Base-by-base conservation (phyloP, 768 basidiomycete genomes). In the Podaxis pistillaris region DNA sequence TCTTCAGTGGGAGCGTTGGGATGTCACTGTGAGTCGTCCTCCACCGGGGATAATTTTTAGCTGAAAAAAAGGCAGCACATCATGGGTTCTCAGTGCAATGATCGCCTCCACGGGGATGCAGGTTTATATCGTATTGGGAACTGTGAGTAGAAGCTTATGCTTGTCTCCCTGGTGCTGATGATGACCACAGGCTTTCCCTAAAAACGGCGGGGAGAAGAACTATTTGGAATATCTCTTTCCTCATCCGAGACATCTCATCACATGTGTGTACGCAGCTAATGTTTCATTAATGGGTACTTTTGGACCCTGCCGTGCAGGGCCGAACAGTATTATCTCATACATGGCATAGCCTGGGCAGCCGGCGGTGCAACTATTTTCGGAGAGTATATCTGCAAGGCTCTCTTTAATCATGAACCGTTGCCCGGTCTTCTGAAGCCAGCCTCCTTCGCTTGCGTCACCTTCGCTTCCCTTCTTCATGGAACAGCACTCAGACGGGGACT, bases 181-280 rank as follows among this genome's bases (percentile, higher is more conserved):
- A 1, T 17, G 15, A 15, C 15, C 6, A 5, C 7, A 75, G 83
- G 85, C 79, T 13, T 72, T 87, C 1, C 86, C 87, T 0, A 72
- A 75, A 11, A 86, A 76, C 44, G 86, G 86, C 1, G 87, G 82
- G 8, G 86, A 88, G 72, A 87, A 87, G 68, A 85, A 81, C 44
- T 89, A 88, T 66, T 73, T 88, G 57, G 84, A 86, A 64, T 86
- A 77, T 65, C 71, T 86, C 30, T 87, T 77, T 67, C 75, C 77
- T 46, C 74, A 74, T 19, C 87, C 87, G 11, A 77, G 73, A 51
- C 82, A 79, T 52, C 74, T 89, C 66, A 75, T 76, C 22, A 81
- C 82, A 19, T 44, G 3, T 3, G 17, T 17, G 4, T 87, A 81
- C 63, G 81, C 82, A 13, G 71, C 77, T n/a, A 83, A 83, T 66